These are phyloP conservation scores for Daucus carota DNA, from an alignment of 129 eudicot genomes.

Conservation along the genomic window DH1_v3.0 NC_030387.2:24768501-24769000, in stretches of 20 bases:
- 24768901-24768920: background rate
- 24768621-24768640: background rate
- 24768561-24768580: background rate
- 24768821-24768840: background rate
- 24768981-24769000: background rate
- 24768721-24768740: background rate
- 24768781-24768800: background rate
- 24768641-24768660: background rate
- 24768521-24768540: background rate
- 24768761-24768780: background rate
- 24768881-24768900: background rate
- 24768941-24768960: background rate
- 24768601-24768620: background rate
- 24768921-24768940: background rate
- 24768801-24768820: background rate
- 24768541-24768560: background rate
- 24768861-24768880: background rate
- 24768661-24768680: background rate
- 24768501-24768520: background rate
- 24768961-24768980: background rate
- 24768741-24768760: background rate
- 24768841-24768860: background rate
- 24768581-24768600: background rate
- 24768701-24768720: background rate
- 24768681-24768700: slow-evolving; percentile 1